Conservation (phyloP, 176 grass and related monocot genomes). For the Bromus sterilis region DNA sequence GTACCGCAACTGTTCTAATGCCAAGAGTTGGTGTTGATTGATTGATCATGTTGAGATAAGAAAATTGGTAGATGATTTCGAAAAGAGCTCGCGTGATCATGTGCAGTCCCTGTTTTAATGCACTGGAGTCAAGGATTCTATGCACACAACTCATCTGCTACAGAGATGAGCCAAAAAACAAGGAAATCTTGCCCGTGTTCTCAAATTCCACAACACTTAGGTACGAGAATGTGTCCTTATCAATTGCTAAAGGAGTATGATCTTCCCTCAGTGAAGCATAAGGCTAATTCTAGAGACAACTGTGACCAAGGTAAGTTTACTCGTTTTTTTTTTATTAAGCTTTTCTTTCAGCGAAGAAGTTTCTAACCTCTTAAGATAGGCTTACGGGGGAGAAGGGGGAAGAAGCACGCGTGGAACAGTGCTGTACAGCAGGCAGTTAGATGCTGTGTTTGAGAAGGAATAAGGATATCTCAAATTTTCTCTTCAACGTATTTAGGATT, state of each 20-base stretch:
- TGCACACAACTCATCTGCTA: constrained; percentile 14
- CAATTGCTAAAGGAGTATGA: not conserved
- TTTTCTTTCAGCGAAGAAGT: constrained; percentile 13
- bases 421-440: not conserved
- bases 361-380: constrained; percentile 3
- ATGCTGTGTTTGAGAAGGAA: not conserved
- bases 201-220: constrained; percentile 13
- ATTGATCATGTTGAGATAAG: not conserved
- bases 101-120: not conserved
- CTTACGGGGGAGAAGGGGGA: not conserved
- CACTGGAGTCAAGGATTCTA: not conserved
- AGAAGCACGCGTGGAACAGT: not conserved
- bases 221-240: no score
- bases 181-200: not conserved
- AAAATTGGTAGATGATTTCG: not conserved
- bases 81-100: not conserved
- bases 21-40: not conserved
- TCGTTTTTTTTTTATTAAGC: not conserved
- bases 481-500: not conserved
- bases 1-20: not conserved
- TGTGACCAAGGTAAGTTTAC: constrained; percentile 13
- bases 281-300: not conserved
- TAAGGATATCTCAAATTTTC: not conserved
- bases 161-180: not conserved
- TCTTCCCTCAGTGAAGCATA: not conserved